A percentile compares a stretch with the other conserved stretches of the same genome.
Evolutionary conservation across 202 grass and related monocot genomes (phyloP).

Genomic region (Zizania palustris): DNA sequence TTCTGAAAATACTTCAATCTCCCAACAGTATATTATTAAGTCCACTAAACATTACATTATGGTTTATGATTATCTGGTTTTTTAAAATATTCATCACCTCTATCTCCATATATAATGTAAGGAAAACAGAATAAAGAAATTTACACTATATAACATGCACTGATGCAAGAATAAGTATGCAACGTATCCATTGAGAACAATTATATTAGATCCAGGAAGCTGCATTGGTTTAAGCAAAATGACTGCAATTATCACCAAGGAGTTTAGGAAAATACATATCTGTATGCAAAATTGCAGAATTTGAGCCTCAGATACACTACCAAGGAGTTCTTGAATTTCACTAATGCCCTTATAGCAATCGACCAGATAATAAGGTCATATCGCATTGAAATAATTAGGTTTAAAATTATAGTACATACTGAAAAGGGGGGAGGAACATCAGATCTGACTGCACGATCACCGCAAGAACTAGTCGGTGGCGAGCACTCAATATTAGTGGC

Average conservation of each 20-base stretch:
- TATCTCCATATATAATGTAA: conserved; percentile 21
- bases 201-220: conserved; percentile 11
- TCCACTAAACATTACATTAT: conserved; percentile 22
- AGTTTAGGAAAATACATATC: conserved; percentile 14
- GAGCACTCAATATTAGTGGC: conserved; percentile 47
- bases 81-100: conserved; percentile 25
- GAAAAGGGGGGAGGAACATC: conserved; percentile 35
- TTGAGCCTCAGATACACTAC: not conserved
- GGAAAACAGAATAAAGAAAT: conserved; percentile 10
- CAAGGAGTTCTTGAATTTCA: not conserved
- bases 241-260: not conserved
- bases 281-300: not conserved
- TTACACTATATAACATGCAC: conserved; percentile 27
- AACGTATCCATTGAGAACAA: not conserved
- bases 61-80: conserved; percentile 13
- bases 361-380: conserved; percentile 13
- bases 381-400: conserved; percentile 15
- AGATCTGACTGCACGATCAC: conserved; percentile 42
- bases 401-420: conserved; percentile 50
- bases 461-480: conserved; percentile 42
- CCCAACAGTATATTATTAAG: not conserved
- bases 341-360: not conserved
- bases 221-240: conserved; percentile 14
- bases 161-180: conserved; percentile 12
- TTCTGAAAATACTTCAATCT: conserved; percentile 23